Evolutionary conservation across 257 asterid species (phyloP), one percentile per base, ranked within the genome.

Genomic region (Galeopsis tetrahit): DNA sequence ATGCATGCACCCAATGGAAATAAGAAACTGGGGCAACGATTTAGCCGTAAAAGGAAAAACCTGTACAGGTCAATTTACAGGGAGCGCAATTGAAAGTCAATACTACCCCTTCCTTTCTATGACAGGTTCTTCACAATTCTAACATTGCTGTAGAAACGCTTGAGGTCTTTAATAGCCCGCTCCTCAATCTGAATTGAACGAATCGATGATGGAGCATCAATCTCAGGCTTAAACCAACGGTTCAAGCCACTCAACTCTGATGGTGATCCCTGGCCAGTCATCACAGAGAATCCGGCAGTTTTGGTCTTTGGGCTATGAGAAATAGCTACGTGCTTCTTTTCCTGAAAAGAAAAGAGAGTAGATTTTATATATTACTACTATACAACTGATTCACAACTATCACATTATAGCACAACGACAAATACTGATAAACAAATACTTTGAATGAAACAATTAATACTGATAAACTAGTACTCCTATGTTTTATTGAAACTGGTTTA

Each of bases 191-290:
- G 97, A 69, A 95, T 92, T 0, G 96, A 92, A 48, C 96, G 96
- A 42, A 95, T 70, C 2, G 98, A 77, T 3, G 96, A 91, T 11
- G 99, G 89, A 11, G 83, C 66, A 17, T 87, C 96, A 0, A 48
- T 77, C 75, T 94, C 99, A 9, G 97, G 95, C 76, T 87, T 94
- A 77, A 91, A 94, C 99, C 99, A 94, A 57, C 99, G 92, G 84
- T 82, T 94, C 72, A 75, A n/a, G 10, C 85, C 85, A 38, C 63
- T 74, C 0, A 90, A 42, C 44, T 92, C 97, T 7, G 93, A 87
- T 44, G 96, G 93, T 11, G 98, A 91, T 21, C 96, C 96, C 68
- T 78, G 95, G 58, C 96, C 90, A 4, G 74, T 81, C 72, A 63
- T 75, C 63, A 94, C 81, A 31, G 98, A 88, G 77, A 91, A 91